A percentile compares a stretch with the other conserved stretches of the same genome.
Evolutionary conservation across 768 basidiomycete species (phyloP).

Genomic region (Macrocybe gigantea): DNA sequence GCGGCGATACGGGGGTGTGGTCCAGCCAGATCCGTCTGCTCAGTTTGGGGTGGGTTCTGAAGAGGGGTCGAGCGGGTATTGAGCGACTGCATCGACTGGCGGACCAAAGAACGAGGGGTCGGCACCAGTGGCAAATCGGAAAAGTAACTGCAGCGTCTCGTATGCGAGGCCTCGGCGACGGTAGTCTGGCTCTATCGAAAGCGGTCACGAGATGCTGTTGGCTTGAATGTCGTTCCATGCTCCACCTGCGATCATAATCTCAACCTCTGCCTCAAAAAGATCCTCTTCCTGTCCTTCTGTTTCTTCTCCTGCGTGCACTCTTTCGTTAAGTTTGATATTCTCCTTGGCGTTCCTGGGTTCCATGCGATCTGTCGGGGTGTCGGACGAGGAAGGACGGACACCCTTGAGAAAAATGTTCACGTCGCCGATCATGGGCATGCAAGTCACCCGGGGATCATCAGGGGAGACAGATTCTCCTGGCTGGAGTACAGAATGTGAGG

Average conservation of each 20-base stretch:
- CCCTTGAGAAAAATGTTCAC: constrained; percentile 87
- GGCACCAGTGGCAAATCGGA: constrained; percentile 59
- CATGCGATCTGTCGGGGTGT: background rate
- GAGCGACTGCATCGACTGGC: background rate
- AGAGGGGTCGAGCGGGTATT: constrained; percentile 1
- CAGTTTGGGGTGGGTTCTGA: background rate
- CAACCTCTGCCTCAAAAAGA: constrained; percentile 71
- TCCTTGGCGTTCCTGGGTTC: no score
- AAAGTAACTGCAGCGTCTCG: constrained; percentile 58
- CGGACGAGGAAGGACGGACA: constrained; percentile 13
- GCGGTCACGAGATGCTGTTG: background rate
- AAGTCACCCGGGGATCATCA: constrained; percentile 25
- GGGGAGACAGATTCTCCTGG: constrained; percentile 13
- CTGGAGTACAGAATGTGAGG: constrained; percentile 6
- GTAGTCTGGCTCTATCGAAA: constrained; percentile 49
- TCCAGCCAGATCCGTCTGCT: constrained; percentile 2
- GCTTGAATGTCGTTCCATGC: background rate
- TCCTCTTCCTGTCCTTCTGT: constrained; percentile 15
- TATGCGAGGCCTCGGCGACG: constrained; percentile 64
- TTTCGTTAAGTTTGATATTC: no score
- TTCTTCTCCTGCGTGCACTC: no score
- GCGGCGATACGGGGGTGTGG: constrained; percentile 24
- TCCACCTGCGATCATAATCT: constrained; percentile 90
- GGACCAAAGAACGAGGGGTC: constrained; percentile 19
- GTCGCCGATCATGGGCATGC: constrained; percentile 78